Conservation (phyloP, 306 rosid genomes). For the Malus sieversii region DNA sequence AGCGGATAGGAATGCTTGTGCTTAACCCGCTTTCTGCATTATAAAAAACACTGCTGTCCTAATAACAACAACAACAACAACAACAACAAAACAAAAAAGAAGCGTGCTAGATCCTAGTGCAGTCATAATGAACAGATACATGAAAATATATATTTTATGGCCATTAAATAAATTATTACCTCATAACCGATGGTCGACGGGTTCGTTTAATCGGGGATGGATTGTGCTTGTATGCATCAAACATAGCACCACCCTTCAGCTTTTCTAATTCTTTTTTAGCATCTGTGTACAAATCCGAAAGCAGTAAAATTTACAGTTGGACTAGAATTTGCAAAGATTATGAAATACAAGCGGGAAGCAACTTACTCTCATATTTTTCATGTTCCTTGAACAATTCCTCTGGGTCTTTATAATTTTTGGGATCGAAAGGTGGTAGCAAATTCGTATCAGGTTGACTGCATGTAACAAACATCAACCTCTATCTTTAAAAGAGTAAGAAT, state of each 20-base stretch:
- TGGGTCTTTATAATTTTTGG: conserved; percentile 48
- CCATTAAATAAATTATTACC: conserved; percentile 22
- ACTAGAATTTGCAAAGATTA: not conserved
- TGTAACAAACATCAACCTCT: conserved; percentile 1
- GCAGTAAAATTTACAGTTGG: conserved; percentile 1
- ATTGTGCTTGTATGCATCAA: conserved; percentile 35
- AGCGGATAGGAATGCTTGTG: conserved; percentile 53
- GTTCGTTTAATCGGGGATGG: conserved; percentile 30
- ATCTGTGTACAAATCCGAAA: conserved; percentile 40
- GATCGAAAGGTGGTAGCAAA: conserved; percentile 44
- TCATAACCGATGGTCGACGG: conserved; percentile 65
- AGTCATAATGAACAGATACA: conserved; percentile 1
- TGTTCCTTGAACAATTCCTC: conserved; percentile 55
- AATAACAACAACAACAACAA: too few species aligned
- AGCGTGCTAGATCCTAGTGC: not conserved
- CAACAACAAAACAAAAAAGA: too few species aligned
- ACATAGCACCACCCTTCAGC: conserved; percentile 35
- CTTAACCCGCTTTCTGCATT: conserved; percentile 44
- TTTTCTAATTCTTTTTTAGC: conserved; percentile 69
- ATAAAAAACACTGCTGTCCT: too few species aligned
- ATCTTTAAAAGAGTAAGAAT: not conserved
- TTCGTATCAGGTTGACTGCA: conserved; percentile 43
- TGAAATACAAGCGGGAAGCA: not conserved
- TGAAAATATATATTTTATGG: not conserved
- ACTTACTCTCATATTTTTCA: conserved; percentile 66